These are phyloP conservation scores for Mariannaea elegans DNA, from an alignment of 2,329 filamentous ascomycete species.

Conservation along the genomic window DNA sequence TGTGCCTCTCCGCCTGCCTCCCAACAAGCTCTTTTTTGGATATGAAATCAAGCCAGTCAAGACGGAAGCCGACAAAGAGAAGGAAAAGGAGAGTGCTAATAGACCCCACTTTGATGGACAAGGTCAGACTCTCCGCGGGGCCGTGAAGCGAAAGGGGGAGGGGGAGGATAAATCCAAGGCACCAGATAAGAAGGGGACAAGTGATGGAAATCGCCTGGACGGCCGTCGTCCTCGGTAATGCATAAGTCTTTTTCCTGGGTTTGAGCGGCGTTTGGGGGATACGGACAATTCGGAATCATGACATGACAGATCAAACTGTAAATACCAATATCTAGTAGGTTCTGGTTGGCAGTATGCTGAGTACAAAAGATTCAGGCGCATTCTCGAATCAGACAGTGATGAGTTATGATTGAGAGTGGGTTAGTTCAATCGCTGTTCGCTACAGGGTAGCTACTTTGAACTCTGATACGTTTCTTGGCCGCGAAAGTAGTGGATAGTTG, in stretches of 20 bases:
- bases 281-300: conserved; percentile 15
- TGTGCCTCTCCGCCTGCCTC: conserved; percentile 82
- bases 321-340: not conserved
- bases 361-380: too few species aligned
- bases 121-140: conserved; percentile 79
- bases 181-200: conserved; percentile 56
- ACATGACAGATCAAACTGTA: not conserved
- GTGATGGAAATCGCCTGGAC: conserved; percentile 56
- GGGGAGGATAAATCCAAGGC: conserved; percentile 57
- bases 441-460: too few species aligned
- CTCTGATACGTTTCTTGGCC: too few species aligned
- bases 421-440: too few species aligned
- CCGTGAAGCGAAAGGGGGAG: conserved; percentile 75
- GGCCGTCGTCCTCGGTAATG: conserved; percentile 48
- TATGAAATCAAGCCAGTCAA: conserved; percentile 92
- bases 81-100: conserved; percentile 69
- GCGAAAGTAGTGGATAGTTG: not conserved
- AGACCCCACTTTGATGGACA: conserved; percentile 84
- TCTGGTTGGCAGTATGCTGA: conserved; percentile 1
- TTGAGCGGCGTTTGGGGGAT: conserved; percentile 37
- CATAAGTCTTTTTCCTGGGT: conserved; percentile 5
- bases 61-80: conserved; percentile 75
- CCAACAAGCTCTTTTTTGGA: conserved; percentile 95
- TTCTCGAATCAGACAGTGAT: too few species aligned
- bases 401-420: too few species aligned